phyloP scores from a whole-genome alignment of 257 asterid genomes.

The Leonotis leonurus region DNA sequence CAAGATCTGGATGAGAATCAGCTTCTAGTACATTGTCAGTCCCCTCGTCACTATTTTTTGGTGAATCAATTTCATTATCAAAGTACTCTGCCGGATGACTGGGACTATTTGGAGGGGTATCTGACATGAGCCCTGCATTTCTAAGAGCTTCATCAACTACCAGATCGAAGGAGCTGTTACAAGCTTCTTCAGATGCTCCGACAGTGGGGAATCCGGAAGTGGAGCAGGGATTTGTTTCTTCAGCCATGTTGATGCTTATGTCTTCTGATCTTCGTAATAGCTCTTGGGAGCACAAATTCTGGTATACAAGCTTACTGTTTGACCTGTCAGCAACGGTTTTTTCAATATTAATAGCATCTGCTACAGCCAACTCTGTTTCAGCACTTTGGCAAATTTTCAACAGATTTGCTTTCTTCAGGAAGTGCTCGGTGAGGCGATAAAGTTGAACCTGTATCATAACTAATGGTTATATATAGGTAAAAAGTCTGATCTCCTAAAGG shows the following conservation, averaged over 20 bases:
- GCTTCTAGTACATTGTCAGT: constrained; percentile 67
- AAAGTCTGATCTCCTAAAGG: not conserved
- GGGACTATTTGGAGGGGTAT: constrained; percentile 94
- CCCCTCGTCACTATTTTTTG: constrained; percentile 40
- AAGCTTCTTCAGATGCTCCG: constrained; percentile 30
- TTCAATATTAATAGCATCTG: constrained; percentile 90
- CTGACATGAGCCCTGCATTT: constrained; percentile 80
- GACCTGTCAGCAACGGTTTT: constrained; percentile 79
- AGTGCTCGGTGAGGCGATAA: constrained; percentile 83
- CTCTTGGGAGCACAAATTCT: constrained; percentile 89
- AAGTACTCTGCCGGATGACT: constrained; percentile 28
- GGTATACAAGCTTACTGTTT: constrained; percentile 82
- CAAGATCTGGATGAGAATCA: constrained; percentile 72
- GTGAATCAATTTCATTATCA: constrained; percentile 25
- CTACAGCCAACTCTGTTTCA: constrained; percentile 92
- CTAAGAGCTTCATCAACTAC: constrained; percentile 69
- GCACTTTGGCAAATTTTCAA: constrained; percentile 53
- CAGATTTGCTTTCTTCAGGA: constrained; percentile 65
- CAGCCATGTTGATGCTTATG: constrained; percentile 21
- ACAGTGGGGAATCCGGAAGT: constrained; percentile 29
- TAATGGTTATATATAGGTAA: constrained; percentile 4
- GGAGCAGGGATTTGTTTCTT: constrained; percentile 34
- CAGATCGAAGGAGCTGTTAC: constrained; percentile 30
- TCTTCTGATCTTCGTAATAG: constrained; percentile 53
- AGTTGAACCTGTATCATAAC: constrained; percentile 66